Evolutionary conservation across 768 basidiomycete genomes (phyloP).

Genomic region (Gymnopilus dilepis): DNA sequence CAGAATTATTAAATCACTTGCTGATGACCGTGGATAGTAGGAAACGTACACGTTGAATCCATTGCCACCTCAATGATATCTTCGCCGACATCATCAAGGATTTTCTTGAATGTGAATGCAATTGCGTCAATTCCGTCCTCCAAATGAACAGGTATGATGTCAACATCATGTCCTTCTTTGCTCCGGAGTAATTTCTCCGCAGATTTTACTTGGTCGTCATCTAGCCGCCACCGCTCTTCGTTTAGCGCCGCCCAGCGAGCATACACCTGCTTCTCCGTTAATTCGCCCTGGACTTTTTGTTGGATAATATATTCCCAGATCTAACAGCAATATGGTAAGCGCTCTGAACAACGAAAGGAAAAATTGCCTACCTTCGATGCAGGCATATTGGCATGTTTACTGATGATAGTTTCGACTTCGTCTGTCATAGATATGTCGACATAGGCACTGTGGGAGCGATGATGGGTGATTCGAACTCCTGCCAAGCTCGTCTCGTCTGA

Average conservation of each 20-base stretch:
- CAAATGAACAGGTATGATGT: background rate
- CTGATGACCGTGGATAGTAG: background rate
- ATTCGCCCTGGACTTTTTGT: background rate
- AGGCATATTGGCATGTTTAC: slow-evolving; percentile 6
- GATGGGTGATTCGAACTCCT: slow-evolving; percentile 10
- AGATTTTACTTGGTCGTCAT: slow-evolving; percentile 4
- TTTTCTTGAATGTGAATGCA: background rate
- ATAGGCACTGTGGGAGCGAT: slow-evolving; percentile 13
- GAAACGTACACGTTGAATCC: slow-evolving; percentile 7
- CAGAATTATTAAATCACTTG: background rate
- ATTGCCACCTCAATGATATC: slow-evolving; percentile 1
- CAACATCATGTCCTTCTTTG: slow-evolving; percentile 1
- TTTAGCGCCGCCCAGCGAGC: background rate
- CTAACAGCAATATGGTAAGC: background rate
- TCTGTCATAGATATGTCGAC: slow-evolving; percentile 9
- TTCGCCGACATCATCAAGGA: slow-evolving; percentile 1
- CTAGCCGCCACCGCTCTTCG: background rate
- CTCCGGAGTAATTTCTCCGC: background rate
- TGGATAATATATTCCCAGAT: background rate
- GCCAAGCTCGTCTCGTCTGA: background rate
- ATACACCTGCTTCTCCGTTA: slow-evolving; percentile 8
- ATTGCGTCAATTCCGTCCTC: slow-evolving; percentile 2
- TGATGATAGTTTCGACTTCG: slow-evolving; percentile 2
- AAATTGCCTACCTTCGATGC: slow-evolving; percentile 1
- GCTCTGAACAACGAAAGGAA: background rate